Conservation (phyloP, 495 filamentous ascomycete species). For the Lophium mytilinum region DNA sequence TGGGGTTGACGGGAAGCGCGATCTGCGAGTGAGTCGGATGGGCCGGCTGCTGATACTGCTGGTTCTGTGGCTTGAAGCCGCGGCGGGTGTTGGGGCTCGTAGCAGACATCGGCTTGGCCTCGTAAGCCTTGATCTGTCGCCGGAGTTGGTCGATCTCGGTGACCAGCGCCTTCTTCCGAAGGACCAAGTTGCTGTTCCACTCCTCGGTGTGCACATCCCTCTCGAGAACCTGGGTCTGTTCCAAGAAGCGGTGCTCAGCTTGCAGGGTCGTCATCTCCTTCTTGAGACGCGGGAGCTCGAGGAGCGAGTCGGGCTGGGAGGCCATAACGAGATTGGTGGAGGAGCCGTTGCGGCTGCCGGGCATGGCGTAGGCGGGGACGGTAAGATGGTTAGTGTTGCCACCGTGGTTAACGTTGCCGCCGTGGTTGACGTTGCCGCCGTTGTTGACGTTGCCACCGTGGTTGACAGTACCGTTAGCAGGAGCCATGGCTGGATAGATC, state of each 20-base stretch:
- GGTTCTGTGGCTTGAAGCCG: slow-evolving; percentile 1
- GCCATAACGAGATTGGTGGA: background rate
- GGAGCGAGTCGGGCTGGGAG: background rate
- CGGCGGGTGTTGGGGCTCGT: too few species aligned
- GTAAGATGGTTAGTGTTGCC: background rate
- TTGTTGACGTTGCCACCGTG: background rate
- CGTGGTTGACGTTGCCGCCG: too few species aligned
- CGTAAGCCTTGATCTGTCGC: slow-evolving; percentile 9
- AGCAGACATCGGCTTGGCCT: background rate
- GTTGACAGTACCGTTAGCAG: background rate
- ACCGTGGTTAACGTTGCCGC: background rate
- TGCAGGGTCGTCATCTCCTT: slow-evolving; percentile 6
- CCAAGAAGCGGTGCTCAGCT: slow-evolving; percentile 11
- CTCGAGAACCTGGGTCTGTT: slow-evolving; percentile 21
- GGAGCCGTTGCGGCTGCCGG: background rate
- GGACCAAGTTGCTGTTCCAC: slow-evolving; percentile 13
- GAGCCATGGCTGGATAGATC: background rate
- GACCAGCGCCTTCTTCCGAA: slow-evolving; percentile 20
- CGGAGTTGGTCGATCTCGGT: slow-evolving; percentile 18
- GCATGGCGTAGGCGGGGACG: background rate
- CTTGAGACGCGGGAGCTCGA: slow-evolving; percentile 6
- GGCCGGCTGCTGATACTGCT: slow-evolving; percentile 8
- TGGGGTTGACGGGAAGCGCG: background rate
- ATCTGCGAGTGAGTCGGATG: background rate
- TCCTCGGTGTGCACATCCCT: background rate